Evolutionary conservation across 2,329 filamentous ascomycete species (phyloP).

Genomic region (Phaeosphaeriaceae sp.): DNA sequence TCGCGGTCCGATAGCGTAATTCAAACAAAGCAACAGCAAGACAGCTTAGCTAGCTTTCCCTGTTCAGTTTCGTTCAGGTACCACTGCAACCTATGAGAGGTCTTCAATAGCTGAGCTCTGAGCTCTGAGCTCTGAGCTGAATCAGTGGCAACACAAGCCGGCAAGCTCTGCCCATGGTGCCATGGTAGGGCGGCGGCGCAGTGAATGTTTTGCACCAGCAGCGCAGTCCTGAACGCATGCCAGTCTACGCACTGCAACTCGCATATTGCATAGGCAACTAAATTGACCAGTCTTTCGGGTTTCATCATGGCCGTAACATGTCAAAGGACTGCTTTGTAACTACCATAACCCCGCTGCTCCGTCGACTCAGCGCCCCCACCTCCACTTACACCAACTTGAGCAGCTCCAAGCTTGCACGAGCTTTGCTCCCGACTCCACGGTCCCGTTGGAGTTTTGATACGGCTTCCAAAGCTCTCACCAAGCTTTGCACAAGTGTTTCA

Average conservation of each 20-base stretch:
- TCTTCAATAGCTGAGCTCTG: constrained; percentile 10
- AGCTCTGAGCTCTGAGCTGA: constrained; percentile 4
- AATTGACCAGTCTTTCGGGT: not conserved
- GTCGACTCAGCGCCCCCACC: constrained; percentile 5
- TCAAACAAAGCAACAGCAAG: not conserved
- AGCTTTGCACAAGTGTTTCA: constrained; percentile 1
- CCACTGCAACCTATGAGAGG: constrained; percentile 2
- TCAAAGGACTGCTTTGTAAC: not conserved
- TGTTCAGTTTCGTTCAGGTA: not conserved
- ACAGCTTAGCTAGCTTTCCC: constrained; percentile 3
- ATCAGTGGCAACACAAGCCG: not conserved
- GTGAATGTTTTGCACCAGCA: constrained; percentile 14
- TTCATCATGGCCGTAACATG: constrained; percentile 3
- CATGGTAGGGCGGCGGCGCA: not conserved
- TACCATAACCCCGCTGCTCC: not conserved
- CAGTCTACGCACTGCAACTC: not conserved
- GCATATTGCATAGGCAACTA: constrained; percentile 1
- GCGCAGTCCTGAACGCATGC: constrained; percentile 13
- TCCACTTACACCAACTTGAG: constrained; percentile 1
- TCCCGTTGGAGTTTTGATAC: not conserved
- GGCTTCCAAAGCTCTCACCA: constrained; percentile 2
- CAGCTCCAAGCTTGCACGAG: constrained; percentile 4
- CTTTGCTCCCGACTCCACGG: not conserved
- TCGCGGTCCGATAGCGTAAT: constrained; percentile 4
- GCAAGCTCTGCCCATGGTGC: not conserved